Percentiles rank a stretch among this genome's conserved stretches.
Conservation (phyloP, 495 filamentous ascomycete genomes). For the Aspergillus ostianus region DNA sequence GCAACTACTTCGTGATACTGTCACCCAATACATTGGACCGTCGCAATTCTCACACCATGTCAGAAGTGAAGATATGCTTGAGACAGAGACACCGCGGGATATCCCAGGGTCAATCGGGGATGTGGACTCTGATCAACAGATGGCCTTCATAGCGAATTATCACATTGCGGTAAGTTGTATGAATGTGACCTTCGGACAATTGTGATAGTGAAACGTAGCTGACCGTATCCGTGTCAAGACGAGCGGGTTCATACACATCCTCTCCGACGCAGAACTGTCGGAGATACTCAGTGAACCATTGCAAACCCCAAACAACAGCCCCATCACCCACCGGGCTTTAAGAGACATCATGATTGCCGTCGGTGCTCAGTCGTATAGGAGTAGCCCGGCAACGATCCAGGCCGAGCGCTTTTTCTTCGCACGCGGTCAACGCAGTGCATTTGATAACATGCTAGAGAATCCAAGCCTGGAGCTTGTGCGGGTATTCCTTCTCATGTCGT, state of each 20-base stretch:
- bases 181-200: background rate
- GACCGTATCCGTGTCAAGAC: slow-evolving; percentile 17
- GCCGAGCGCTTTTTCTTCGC: slow-evolving; percentile 36
- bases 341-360: slow-evolving; percentile 42
- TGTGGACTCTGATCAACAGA: slow-evolving; percentile 21
- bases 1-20: slow-evolving; percentile 40
- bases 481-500: slow-evolving; percentile 42
- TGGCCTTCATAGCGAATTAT: slow-evolving; percentile 29
- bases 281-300: slow-evolving; percentile 10
- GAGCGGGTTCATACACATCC: slow-evolving; percentile 33
- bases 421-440: slow-evolving; percentile 36
- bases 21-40: slow-evolving; percentile 43
- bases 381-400: slow-evolving; percentile 20
- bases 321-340: slow-evolving; percentile 28
- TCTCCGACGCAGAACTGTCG: slow-evolving; percentile 19
- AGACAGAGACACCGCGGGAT: slow-evolving; percentile 37
- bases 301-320: slow-evolving; percentile 15
- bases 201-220: background rate
- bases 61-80: slow-evolving; percentile 43
- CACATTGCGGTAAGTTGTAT: slow-evolving; percentile 27
- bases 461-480: slow-evolving; percentile 41
- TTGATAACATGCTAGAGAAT: slow-evolving; percentile 39
- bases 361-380: slow-evolving; percentile 38
- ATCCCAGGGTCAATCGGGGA: slow-evolving; percentile 24
- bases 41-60: slow-evolving; percentile 43